phyloP scores from a whole-genome alignment of 2,329 filamentous ascomycete species.

The Ramularia endophylla region DNA sequence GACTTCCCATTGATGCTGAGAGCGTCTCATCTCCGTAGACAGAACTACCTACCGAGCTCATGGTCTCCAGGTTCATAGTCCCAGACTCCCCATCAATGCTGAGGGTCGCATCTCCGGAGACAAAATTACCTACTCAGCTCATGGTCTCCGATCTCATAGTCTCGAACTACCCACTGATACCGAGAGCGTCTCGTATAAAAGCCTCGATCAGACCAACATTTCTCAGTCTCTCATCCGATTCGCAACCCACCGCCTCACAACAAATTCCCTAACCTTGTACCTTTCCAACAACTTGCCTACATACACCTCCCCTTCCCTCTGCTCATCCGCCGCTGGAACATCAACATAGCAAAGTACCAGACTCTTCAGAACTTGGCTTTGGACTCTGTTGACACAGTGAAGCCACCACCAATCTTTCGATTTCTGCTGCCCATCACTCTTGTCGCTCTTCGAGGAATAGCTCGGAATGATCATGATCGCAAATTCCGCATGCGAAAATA shows the following conservation, averaged over 20 bases:
- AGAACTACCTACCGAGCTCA: too few species aligned
- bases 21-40: too few species aligned
- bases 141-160: too few species aligned
- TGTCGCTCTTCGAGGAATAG: slow-evolving; percentile 59
- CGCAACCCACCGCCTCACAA: slow-evolving; percentile 75
- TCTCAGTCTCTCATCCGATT: slow-evolving; percentile 64
- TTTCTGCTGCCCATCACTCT: not conserved
- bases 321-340: slow-evolving; percentile 59
- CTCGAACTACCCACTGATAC: too few species aligned
- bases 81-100: too few species aligned
- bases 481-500: slow-evolving; percentile 93
- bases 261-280: slow-evolving; percentile 75
- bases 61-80: too few species aligned
- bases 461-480: slow-evolving; percentile 78
- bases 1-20: too few species aligned
- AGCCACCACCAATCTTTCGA: slow-evolving; percentile 67
- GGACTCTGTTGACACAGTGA: slow-evolving; percentile 82
- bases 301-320: slow-evolving; percentile 38
- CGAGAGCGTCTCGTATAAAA: too few species aligned
- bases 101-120: too few species aligned
- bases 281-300: slow-evolving; percentile 58
- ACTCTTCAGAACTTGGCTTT: slow-evolving; percentile 85
- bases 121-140: too few species aligned
- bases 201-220: too few species aligned
- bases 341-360: slow-evolving; percentile 88